These are phyloP conservation scores for Penicillium sp. DNA, from an alignment of 2,329 filamentous ascomycete genomes.

Conservation along the genomic window DNA sequence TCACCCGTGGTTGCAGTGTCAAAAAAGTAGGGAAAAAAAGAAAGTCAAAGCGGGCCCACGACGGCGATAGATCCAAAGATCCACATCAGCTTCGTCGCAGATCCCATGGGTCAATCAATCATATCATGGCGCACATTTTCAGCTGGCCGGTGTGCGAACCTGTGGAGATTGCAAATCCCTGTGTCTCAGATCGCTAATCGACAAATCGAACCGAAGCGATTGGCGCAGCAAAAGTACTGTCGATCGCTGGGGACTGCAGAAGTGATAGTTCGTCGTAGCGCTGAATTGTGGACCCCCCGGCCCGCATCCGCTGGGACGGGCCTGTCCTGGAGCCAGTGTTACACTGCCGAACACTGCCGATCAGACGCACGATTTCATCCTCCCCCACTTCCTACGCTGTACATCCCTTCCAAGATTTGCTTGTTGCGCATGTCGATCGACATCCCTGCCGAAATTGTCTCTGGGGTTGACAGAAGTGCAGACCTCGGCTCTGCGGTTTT, in stretches of 20 bases:
- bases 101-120: background rate
- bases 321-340: background rate
- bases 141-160: background rate
- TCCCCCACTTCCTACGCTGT: background rate
- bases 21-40: background rate
- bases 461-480: background rate
- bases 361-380: too few relatives aligned
- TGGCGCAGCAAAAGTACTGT: background rate
- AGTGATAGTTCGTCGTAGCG: constrained; percentile 4
- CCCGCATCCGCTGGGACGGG: constrained; percentile 2
- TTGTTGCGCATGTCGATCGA: background rate
- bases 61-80: background rate
- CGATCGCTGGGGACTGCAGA: background rate
- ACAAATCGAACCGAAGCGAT: background rate
- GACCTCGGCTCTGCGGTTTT: too few relatives aligned
- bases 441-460: background rate
- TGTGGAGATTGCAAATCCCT: background rate
- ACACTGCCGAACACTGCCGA: background rate
- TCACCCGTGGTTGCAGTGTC: background rate
- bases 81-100: background rate
- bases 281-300: background rate
- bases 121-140: background rate
- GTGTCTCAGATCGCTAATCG: background rate
- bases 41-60: background rate
- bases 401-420: too few relatives aligned